Conservation (phyloP, 345 rosid genomes). For the Bruguiera parviflora region DNA sequence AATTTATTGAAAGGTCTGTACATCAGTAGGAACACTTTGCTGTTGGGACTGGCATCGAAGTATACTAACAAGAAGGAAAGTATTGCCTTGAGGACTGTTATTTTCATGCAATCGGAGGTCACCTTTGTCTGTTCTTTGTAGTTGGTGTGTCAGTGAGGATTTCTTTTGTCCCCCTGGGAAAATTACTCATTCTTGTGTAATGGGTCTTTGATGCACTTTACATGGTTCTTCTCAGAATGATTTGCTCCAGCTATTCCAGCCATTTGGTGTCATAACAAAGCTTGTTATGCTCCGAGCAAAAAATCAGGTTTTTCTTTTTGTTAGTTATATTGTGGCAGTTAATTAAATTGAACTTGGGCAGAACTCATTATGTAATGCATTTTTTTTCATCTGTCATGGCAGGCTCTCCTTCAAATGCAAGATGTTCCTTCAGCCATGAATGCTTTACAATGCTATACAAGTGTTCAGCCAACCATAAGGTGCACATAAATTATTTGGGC, state of each 20-base stretch:
- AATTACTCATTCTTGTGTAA: not conserved
- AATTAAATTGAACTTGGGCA: not conserved
- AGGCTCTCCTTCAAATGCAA: conserved; percentile 99
- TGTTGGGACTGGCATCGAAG: not conserved
- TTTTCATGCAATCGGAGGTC: not conserved
- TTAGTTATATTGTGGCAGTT: not conserved
- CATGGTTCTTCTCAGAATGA: conserved; percentile 59
- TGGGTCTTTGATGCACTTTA: conserved; percentile 12
- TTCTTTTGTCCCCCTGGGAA: not conserved
- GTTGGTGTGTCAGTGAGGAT: not conserved
- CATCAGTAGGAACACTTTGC: not conserved
- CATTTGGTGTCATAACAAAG: conserved; percentile 94
- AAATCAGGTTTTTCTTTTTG: conserved; percentile 68
- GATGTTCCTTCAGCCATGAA: conserved; percentile 79
- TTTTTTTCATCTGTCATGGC: conserved; percentile 18
- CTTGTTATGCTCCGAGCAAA: conserved; percentile 99
- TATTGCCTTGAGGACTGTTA: not conserved
- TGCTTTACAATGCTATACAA: conserved; percentile 79
- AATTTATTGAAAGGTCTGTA: too few species aligned
- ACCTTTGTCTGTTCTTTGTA: not conserved
- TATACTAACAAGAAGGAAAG: not conserved
- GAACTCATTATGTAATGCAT: conserved; percentile 4
- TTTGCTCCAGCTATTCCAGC: conserved; percentile 94
- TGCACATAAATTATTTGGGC: conserved; percentile 8
- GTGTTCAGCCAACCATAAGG: conserved; percentile 89